Conservation (phyloP, 768 basidiomycete genomes). For the Cyclocybe aegerita region DNA sequence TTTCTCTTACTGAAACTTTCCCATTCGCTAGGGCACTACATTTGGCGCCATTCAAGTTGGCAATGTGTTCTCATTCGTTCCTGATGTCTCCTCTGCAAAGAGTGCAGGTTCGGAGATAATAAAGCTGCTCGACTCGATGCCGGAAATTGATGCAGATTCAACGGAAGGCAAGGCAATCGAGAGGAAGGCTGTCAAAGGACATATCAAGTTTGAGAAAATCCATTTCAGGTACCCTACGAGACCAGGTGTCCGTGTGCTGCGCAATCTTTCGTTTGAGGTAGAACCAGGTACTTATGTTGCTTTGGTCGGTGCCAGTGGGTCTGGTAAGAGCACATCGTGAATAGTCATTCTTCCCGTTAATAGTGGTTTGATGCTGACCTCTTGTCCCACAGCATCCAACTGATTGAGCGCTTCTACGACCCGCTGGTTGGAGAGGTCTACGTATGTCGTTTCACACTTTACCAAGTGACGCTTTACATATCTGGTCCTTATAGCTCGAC, state of each 20-base stretch:
- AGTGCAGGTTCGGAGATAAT: conserved; percentile 73
- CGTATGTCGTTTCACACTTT: conserved; percentile 31
- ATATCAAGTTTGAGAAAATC: conserved; percentile 74
- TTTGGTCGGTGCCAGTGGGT: conserved; percentile 76
- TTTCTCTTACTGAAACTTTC: too few species aligned
- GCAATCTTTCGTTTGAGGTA: conserved; percentile 64
- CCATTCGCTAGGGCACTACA: conserved; percentile 36
- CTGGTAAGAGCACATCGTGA: conserved; percentile 76
- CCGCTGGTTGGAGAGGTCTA: conserved; percentile 66
- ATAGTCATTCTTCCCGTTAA: conserved; percentile 18
- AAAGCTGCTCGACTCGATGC: conserved; percentile 67
- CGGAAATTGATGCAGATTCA: conserved; percentile 79
- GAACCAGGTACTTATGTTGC: conserved; percentile 81
- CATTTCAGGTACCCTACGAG: conserved; percentile 89
- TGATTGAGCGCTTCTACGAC: conserved; percentile 83
- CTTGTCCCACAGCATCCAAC: conserved; percentile 54
- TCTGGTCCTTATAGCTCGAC: conserved; percentile 49
- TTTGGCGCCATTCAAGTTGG: conserved; percentile 86
- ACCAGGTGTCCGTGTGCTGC: conserved; percentile 76
- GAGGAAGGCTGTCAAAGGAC: conserved; percentile 46
- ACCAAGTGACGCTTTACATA: background rate
- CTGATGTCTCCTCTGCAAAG: conserved; percentile 84
- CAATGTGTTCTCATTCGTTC: conserved; percentile 78
- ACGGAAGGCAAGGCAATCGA: conserved; percentile 53
- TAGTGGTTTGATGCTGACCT: conserved; percentile 1